Conservation (phyloP, 768 basidiomycete genomes). For the Nidularia sp. region DNA sequence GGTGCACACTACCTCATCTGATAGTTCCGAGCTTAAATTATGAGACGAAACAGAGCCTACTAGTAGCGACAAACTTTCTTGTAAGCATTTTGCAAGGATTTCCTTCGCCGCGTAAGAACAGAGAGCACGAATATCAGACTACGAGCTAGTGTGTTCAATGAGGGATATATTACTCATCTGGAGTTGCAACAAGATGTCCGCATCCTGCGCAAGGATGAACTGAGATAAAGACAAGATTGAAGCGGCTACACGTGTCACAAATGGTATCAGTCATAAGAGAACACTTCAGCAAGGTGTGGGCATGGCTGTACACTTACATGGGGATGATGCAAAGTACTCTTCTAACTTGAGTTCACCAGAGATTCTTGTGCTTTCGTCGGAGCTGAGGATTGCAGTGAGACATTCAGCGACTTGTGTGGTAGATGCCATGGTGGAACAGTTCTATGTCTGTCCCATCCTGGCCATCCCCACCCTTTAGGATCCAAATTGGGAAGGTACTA, state of each 20-base stretch:
- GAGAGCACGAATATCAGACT: conserved; percentile 31
- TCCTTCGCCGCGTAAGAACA: conserved; percentile 81
- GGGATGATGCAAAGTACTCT: conserved; percentile 58
- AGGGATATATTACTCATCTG: conserved; percentile 66
- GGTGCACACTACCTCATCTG: conserved; percentile 49
- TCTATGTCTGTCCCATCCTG: no score
- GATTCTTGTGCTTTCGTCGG: conserved; percentile 70
- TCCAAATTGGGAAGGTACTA: no score
- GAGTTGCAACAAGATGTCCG: conserved; percentile 57
- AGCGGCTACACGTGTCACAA: conserved; percentile 47
- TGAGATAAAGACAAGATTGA: conserved; percentile 65
- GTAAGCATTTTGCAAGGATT: conserved; percentile 81
- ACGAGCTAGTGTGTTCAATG: no score
- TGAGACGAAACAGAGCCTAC: conserved; percentile 41
- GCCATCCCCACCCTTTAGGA: no score
- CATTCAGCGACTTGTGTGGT: conserved; percentile 46
- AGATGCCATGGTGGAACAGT: conserved; percentile 26
- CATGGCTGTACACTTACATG: conserved; percentile 35
- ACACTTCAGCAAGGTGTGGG: neutral
- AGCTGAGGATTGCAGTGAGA: conserved; percentile 67
- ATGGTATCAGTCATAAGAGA: conserved; percentile 24
- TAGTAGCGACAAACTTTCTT: conserved; percentile 80
- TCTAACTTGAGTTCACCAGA: conserved; percentile 76
- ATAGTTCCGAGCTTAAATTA: conserved; percentile 74
- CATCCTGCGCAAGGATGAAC: conserved; percentile 60